These are phyloP conservation scores for Plectosphaerella cucumerina DNA, from an alignment of 2,329 filamentous ascomycete species.

Conservation along the genomic window DNA sequence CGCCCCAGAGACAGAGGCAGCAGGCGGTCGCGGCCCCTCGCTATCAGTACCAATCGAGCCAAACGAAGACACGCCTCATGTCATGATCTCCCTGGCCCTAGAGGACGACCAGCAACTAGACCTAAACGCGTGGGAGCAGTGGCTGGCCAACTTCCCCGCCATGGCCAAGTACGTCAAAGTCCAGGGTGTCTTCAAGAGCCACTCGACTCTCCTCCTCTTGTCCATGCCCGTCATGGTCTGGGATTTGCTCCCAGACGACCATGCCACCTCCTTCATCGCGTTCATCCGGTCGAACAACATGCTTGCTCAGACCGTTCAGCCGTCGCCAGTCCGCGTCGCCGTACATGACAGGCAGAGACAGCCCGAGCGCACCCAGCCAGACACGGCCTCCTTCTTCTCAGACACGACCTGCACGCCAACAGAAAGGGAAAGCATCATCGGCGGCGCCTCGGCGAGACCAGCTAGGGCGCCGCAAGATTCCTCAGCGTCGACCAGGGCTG, in stretches of 20 bases:
- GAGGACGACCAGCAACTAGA: slow-evolving; percentile 54
- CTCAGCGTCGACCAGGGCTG: neutral
- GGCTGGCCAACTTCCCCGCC: slow-evolving; percentile 51
- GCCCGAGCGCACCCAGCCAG: neutral
- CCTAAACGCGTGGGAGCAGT: slow-evolving; percentile 55
- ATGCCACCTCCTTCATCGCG: slow-evolving; percentile 49
- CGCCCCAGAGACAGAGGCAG: slow-evolving; percentile 9
- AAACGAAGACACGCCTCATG: slow-evolving; percentile 52
- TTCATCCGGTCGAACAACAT: slow-evolving; percentile 51
- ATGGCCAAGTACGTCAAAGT: slow-evolving; percentile 58
- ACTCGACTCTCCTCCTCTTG: slow-evolving; percentile 53
- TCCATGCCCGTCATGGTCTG: slow-evolving; percentile 57
- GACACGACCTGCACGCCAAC: slow-evolving; percentile 2
- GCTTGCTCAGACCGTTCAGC: slow-evolving; percentile 2
- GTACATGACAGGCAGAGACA: neutral
- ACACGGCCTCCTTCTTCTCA: neutral
- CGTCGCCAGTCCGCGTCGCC: neutral
- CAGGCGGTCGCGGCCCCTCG: slow-evolving; percentile 6
- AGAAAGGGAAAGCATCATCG: neutral
- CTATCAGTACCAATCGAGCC: slow-evolving; percentile 30
- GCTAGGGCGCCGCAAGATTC: no score
- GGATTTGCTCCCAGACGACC: slow-evolving; percentile 55
- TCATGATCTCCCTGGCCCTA: slow-evolving; percentile 56
- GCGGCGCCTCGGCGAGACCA: neutral
- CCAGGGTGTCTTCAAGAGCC: slow-evolving; percentile 58